Evolutionary conservation across 2,329 filamentous ascomycete genomes (phyloP).

Genomic region (Sclerotinia spermophila): DNA sequence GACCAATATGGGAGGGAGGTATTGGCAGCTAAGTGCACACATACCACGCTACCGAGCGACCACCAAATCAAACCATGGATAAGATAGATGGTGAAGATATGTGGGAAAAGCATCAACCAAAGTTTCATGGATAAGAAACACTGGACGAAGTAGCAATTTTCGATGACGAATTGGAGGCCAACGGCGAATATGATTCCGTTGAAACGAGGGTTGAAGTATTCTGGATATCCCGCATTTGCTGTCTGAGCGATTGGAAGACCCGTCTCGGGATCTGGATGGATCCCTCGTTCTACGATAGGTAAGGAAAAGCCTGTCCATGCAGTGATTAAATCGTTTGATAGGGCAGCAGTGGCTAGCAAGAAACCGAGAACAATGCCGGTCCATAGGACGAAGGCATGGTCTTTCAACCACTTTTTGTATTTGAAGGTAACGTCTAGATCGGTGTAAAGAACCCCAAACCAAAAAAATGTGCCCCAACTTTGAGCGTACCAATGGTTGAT

Average conservation of each 20-base stretch:
- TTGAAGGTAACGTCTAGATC: slow-evolving; percentile 46
- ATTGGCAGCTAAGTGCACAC: slow-evolving; percentile 24
- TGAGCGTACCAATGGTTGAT: slow-evolving; percentile 46
- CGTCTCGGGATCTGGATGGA: slow-evolving; percentile 42
- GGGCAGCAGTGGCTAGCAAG: slow-evolving; percentile 28
- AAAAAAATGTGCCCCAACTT: slow-evolving; percentile 46
- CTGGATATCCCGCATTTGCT: slow-evolving; percentile 39
- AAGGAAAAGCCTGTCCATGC: slow-evolving; percentile 21
- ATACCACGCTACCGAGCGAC: slow-evolving; percentile 31
- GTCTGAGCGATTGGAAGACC: slow-evolving; percentile 40
- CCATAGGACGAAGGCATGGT: slow-evolving; percentile 39
- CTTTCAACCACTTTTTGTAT: slow-evolving; percentile 41
- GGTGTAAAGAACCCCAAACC: slow-evolving; percentile 43
- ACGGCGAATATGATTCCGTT: slow-evolving; percentile 43
- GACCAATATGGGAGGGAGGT: slow-evolving; percentile 31
- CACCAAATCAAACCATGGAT: slow-evolving; percentile 42
- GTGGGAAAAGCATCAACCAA: slow-evolving; percentile 45
- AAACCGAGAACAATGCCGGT: slow-evolving; percentile 37
- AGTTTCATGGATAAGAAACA: slow-evolving; percentile 41
- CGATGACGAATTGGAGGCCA: slow-evolving; percentile 38
- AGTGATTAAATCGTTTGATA: slow-evolving; percentile 20
- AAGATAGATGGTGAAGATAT: slow-evolving; percentile 49
- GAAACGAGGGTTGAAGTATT: slow-evolving; percentile 43
- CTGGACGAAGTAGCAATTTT: slow-evolving; percentile 40
- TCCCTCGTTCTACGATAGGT: slow-evolving; percentile 40